Base-by-base conservation (phyloP, 1,139 yeast genomes). In the Sugiyamaella castrensis region DNA sequence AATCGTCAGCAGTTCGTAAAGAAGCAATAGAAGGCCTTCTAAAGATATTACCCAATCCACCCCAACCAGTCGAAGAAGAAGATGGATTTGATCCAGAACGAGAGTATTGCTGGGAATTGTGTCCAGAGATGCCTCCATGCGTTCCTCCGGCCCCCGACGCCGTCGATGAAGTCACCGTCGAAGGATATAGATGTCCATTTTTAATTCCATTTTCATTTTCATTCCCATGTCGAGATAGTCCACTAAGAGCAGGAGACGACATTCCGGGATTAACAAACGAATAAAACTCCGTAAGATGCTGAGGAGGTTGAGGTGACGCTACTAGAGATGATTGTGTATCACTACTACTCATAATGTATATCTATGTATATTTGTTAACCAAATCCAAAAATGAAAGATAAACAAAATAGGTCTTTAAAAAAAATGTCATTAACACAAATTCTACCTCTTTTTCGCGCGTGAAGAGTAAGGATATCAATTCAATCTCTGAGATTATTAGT, bases 271-370 rank as follows among this genome's bases (percentile, higher is more conserved):
- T 72, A 65, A 73, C 74, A 59, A 70, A 75, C 15, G 75, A 70
- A 62, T 70, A 76, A 60, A 80, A 80, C 62, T 80, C 85, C 1
- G 82, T 71, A 29, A 80, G 66, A 59, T 80, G 85, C 38, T 55
- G 53, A 26, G 58, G 58, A 30, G 54, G 53, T 13, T 29, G 40
- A 7, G 51, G 51, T 6, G 51, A 43, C 19, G 42, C 12, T n/a
- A 45, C 31, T 24, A 10, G 37, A 12, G 43, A 38, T 30, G 40
- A 43, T 38, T 43, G 33, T 43, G 33, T 28, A 12, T 41, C 48
- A n/a, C 10, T 37, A n/a, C 10, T 37, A 27, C 32, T 12, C 40
- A 37, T 30, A 35, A 8, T 11, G 35, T 39, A 27, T 29, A 15
- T 30, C 34, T 31, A 31, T n/a, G 3, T n/a, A 31, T 31, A 31